Base-by-base conservation (phyloP, 2,329 filamentous ascomycete genomes). In the Paecilomyces variotii region DNA sequence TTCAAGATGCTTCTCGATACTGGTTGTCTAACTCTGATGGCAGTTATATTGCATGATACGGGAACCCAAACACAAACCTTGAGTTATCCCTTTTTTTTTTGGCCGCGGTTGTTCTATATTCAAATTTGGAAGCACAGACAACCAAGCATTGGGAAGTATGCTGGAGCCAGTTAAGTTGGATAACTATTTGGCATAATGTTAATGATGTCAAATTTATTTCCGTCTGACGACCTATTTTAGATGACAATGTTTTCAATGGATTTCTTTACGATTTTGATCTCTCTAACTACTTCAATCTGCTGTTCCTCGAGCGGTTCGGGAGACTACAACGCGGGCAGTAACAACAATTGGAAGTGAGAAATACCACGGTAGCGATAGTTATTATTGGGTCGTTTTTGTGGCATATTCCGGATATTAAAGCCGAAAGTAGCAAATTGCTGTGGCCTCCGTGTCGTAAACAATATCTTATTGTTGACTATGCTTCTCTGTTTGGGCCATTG, bases 11-110 rank as follows among this genome's bases (percentile, higher is more conserved):
- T 35, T 54, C 26, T 9, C 56, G 14, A 10, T 12, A 34, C 14
- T 2, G 14, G 10, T 34, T 34, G 39, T 45, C 39, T 45, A 19
- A 45, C 39, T n/a, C 39, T 45, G 1, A 6, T 19, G n/a, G 2
- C 28, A 62, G 60, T 51, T 62, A 28, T 62, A 45, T 56, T 62
- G 60, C 35, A 62, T 62, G 60, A 35, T 62, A 9, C 59, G 60
- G 28, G 51, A 62, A 53, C 58, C 60, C 11, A 58, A 39, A 58
- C 50, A 52, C 25, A 28, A 52, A 12, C 25, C 27, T 25, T 52
- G n/a, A 52, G 24, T 9, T 25, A 26, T 52, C n/a, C 45, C 14
- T 45, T 14, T 19, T 45, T 19, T 19, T 45, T 19, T 19, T 19
- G 19, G 19, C 19, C 19, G 19, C n/a, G 2, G 39, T 45, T 45